phyloP scores from a whole-genome alignment of 768 basidiomycete genomes.

The Rhodosporidiobolus sp. region DNA sequence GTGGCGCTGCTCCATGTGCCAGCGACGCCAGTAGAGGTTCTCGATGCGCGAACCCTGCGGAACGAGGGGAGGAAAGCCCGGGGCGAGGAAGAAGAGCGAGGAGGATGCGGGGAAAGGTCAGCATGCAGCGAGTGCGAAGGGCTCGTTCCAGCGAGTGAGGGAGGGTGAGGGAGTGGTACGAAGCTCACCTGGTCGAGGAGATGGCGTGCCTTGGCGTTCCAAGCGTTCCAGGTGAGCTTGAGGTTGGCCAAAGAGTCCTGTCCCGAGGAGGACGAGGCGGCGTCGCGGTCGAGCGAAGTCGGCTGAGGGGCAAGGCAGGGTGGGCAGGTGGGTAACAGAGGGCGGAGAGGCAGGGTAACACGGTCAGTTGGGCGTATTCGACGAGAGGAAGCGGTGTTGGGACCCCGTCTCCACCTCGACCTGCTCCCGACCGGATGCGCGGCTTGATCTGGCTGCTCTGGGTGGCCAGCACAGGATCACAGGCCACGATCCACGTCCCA shows the following conservation, averaged over 20 bases:
- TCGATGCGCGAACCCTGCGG: slow-evolving; percentile 33
- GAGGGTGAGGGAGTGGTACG: not conserved
- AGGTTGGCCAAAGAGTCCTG: not conserved
- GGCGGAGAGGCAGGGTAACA: not conserved
- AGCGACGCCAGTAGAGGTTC: slow-evolving; percentile 36
- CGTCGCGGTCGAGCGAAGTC: slow-evolving; percentile 15
- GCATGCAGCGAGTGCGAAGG: no score
- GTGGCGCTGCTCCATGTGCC: slow-evolving; percentile 32
- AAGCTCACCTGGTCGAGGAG: slow-evolving; percentile 20
- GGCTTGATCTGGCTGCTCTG: no score
- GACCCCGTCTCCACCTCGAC: no score
- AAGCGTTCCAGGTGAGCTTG: slow-evolving; percentile 24
- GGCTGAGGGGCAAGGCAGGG: not conserved
- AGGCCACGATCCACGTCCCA: no score
- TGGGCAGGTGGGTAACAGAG: not conserved
- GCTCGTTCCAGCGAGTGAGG: not conserved
- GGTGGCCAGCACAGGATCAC: no score
- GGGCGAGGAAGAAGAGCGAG: not conserved
- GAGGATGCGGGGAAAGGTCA: not conserved
- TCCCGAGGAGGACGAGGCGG: slow-evolving; percentile 9
- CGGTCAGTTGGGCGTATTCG: not conserved
- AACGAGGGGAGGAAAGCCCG: not conserved
- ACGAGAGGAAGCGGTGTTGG: not conserved
- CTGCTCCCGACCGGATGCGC: no score
- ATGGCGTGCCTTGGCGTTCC: slow-evolving; percentile 18